Percentiles rank a stretch among this genome's conserved stretches.
These are phyloP conservation scores for Cryptococcus sp. DNA, from an alignment of 1,284 basidiomycete species.

Conservation along the genomic window DNA sequence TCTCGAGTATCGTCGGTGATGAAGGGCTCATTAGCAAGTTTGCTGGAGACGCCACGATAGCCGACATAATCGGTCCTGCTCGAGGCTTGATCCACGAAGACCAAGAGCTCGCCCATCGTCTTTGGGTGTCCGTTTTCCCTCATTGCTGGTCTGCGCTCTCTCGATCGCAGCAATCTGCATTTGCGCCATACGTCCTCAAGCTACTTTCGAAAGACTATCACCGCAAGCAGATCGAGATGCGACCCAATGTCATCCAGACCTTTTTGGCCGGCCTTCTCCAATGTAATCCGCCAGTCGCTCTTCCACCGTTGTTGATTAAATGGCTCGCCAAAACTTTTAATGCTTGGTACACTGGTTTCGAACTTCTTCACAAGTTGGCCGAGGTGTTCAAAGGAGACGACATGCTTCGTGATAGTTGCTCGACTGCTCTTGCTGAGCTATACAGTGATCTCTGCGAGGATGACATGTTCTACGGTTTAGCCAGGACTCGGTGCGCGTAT, in stretches of 20 bases:
- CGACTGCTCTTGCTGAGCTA: slow-evolving; percentile 88
- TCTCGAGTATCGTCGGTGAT: slow-evolving; percentile 16
- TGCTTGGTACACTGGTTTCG: slow-evolving; percentile 88
- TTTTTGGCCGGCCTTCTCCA: slow-evolving; percentile 78
- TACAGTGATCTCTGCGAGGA: slow-evolving; percentile 96
- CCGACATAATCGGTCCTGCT: slow-evolving; percentile 67
- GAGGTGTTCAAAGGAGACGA: slow-evolving; percentile 78
- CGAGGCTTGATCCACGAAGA: slow-evolving; percentile 82
- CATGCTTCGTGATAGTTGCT: slow-evolving; percentile 74
- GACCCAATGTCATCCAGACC: slow-evolving; percentile 94
- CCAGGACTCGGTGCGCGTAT: slow-evolving; percentile 83
- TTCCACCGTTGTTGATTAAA: slow-evolving; percentile 93
- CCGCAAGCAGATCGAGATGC: slow-evolving; percentile 76
- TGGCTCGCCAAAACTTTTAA: slow-evolving; percentile 95
- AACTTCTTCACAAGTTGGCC: slow-evolving; percentile 73
- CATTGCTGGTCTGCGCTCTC: slow-evolving; percentile 83
- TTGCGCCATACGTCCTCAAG: slow-evolving; percentile 84
- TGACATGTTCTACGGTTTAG: slow-evolving; percentile 96
- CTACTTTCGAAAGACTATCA: slow-evolving; percentile 93
- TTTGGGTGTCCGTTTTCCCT: slow-evolving; percentile 88
- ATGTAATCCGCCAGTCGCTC: slow-evolving; percentile 77
- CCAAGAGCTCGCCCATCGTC: slow-evolving; percentile 68
- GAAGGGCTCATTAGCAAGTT: slow-evolving; percentile 21
- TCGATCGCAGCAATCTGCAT: slow-evolving; percentile 80
- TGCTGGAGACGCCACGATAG: slow-evolving; percentile 45